Conservation (phyloP, 1,284 basidiomycete species). For the Naganishia albida region DNA sequence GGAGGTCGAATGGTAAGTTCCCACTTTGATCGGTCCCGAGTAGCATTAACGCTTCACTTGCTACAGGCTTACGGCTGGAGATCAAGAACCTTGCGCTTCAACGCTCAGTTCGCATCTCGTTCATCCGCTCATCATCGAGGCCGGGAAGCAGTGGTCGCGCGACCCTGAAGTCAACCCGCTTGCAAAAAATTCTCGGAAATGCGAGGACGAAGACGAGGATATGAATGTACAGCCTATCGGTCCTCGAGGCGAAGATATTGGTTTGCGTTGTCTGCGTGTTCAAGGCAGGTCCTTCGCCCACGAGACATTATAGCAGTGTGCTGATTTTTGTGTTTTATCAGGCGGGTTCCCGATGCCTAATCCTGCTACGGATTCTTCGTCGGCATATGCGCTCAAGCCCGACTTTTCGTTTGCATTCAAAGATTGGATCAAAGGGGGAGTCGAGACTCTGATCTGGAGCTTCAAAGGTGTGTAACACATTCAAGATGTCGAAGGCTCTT, state of each 20-base stretch:
- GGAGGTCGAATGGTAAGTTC: conserved; percentile 23
- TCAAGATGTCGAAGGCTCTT: too few relatives aligned
- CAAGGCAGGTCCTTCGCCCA: conserved; percentile 7
- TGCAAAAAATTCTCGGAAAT: neutral
- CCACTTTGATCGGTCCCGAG: neutral
- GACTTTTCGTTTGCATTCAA: conserved; percentile 32
- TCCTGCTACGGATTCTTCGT: conserved; percentile 10
- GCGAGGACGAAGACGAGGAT: neutral
- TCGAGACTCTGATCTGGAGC: conserved; percentile 29
- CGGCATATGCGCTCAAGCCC: conserved; percentile 14
- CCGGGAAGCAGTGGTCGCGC: conserved; percentile 42
- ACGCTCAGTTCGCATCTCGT: conserved; percentile 41
- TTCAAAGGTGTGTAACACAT: conserved; percentile 25
- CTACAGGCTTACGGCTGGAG: conserved; percentile 16
- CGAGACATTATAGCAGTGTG: neutral
- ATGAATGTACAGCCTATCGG: conserved; percentile 15
- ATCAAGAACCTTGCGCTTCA: conserved; percentile 9
- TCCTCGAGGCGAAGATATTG: conserved; percentile 14
- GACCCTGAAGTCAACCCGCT: conserved; percentile 18
- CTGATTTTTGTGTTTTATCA: neutral
- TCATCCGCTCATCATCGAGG: conserved; percentile 45
- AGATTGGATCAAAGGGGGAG: conserved; percentile 28
- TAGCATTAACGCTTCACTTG: neutral
- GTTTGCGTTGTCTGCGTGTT: conserved; percentile 13
- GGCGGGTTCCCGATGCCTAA: conserved; percentile 30